Conservation (phyloP, 345 rosid species). For the Hibiscus mutabilis region DNA sequence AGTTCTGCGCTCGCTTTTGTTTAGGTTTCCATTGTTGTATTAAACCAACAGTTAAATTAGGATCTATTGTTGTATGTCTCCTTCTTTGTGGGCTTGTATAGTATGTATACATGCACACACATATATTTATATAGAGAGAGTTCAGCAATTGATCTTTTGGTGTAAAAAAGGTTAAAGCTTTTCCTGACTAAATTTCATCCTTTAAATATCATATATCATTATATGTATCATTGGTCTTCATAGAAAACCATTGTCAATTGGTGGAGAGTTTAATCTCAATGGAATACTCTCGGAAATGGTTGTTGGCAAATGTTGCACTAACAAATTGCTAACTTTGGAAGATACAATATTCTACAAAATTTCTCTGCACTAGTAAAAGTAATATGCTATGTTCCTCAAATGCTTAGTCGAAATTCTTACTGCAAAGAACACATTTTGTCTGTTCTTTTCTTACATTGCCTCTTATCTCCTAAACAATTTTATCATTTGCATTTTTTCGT, state of each 20-base stretch:
- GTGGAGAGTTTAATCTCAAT: not conserved
- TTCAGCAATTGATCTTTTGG: not conserved
- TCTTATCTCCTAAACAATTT: not conserved
- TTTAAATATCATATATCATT: not conserved
- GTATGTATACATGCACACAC: not conserved
- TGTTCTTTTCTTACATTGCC: not conserved
- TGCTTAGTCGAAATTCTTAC: not conserved
- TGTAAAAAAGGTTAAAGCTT: not conserved
- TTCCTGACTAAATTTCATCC: not conserved
- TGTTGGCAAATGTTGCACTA: not conserved
- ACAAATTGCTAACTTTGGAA: not conserved
- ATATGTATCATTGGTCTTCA: not conserved
- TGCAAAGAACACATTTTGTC: not conserved
- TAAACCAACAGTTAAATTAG: not conserved
- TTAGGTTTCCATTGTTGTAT: not conserved
- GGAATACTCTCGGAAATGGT: not conserved
- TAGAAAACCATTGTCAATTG: not conserved
- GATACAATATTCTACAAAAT: not conserved
- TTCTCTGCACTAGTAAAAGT: not conserved
- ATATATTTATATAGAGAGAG: not conserved
- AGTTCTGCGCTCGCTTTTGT: not conserved
- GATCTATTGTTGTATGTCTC: not conserved
- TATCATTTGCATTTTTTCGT: not conserved
- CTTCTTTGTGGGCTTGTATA: not conserved
- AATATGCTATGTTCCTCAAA: not conserved